Base-by-base conservation (phyloP, 2,329 filamentous ascomycete species). In the Thielaviopsis punctulata region DNA sequence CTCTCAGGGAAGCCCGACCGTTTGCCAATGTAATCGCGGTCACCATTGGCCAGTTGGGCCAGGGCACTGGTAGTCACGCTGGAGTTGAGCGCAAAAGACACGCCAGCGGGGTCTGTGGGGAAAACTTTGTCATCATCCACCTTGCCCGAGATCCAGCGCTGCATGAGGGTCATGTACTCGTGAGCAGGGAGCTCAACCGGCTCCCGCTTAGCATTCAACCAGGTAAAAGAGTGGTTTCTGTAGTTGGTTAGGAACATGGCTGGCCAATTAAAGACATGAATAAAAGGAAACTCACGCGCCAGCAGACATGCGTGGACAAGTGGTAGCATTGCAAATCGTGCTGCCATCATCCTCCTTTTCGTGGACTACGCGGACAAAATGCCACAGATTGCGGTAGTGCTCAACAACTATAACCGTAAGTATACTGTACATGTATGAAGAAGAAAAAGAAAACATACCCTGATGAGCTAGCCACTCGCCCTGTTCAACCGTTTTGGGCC, bases 391-490 rank as follows among this genome's bases (percentile, higher is more conserved):
- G 52, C 89, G 80, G 65, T 90, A 93, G 65, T 95, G 88, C 68
- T 95, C 89, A 59, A 94, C 86, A 59, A 94, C 88, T 94, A 59
- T 49, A 55, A 36, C 24, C 24, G 54, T 52, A 51, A 56, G 55
- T 51, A 53, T 10, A 23, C 9, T 4, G 36, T 8, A 36, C 2
- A 22, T 6, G n/a, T 10, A 43, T 15, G 10, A 39, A 12, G 7
- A 23, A 19, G 1, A 30, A 9, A 48, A 24, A n/a, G 7, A 2
- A 18, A 45, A 61, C 69, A 63, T 73, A 94, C 90, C 82, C 73
- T 95, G 90, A 66, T 95, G 87, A 57, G 89, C 89, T 60, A 95
- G 76, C 90, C 90, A 96, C 68, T 96, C 90, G 58, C 87, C 90
- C 63, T 87, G 80, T 62, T 95, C 90, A 45, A 95, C 86, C 53